phyloP scores from a whole-genome alignment of 2,329 filamentous ascomycete species.

The Ophioceras dolichostomum region DNA sequence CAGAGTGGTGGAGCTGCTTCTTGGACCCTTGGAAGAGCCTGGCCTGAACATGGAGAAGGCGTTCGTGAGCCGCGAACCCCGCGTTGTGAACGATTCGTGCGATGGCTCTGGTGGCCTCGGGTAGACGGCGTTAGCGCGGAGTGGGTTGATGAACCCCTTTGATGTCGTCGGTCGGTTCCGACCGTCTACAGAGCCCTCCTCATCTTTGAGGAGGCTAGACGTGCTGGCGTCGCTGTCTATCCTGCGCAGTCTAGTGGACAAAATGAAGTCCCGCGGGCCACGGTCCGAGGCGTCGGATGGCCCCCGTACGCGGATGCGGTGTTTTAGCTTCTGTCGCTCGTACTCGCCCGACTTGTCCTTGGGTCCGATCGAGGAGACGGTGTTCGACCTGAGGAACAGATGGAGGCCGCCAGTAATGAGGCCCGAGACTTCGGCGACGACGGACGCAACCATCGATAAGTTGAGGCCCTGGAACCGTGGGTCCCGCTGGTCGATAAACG shows the following conservation, averaged over 20 bases:
- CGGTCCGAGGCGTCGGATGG: constrained; percentile 9
- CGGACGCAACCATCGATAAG: constrained; percentile 50
- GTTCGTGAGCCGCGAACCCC: constrained; percentile 2
- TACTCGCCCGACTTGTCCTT: constrained; percentile 32
- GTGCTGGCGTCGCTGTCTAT: constrained; percentile 22
- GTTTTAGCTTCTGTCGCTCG: constrained; percentile 29
- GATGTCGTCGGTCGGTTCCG: constrained; percentile 7
- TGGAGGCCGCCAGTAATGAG: constrained; percentile 54
- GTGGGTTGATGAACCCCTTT: constrained; percentile 15
- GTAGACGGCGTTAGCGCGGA: constrained; percentile 20
- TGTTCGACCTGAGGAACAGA: constrained; percentile 53
- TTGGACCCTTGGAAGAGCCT: not conserved
- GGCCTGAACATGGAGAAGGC: constrained; percentile 8
- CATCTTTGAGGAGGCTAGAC: constrained; percentile 18
- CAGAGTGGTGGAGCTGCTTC: not conserved
- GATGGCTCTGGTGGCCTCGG: constrained; percentile 3
- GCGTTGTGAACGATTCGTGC: not conserved
- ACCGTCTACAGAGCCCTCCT: constrained; percentile 15
- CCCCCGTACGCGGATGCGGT: constrained; percentile 32
- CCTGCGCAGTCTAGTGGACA: too few species aligned
- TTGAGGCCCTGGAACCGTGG: constrained; percentile 27
- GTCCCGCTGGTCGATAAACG: constrained; percentile 25
- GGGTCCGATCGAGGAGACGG: constrained; percentile 39
- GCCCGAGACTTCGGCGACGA: constrained; percentile 54
- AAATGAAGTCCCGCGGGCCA: too few species aligned